Base-by-base conservation (phyloP, 2,329 filamentous ascomycete genomes). In the Colletotrichum viniferum region DNA sequence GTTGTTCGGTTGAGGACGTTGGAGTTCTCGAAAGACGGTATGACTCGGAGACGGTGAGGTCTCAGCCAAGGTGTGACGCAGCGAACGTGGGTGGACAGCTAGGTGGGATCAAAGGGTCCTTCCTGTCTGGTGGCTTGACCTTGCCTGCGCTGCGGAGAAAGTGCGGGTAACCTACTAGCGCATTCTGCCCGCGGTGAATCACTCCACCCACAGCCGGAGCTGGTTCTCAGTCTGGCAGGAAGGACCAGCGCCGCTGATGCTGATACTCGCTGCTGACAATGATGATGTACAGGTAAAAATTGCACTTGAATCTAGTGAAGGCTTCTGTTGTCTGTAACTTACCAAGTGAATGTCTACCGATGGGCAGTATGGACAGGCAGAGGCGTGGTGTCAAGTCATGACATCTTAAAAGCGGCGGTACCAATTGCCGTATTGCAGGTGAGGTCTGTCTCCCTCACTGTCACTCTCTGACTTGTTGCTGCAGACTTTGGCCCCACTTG, bases 111-210 rank as follows among this genome's bases (percentile, higher is more conserved):
- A 24, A 30, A 48, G 60, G 13, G 30, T 52, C 43, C 43, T 52
- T n/a, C 38, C 18, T n/a, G 61, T 14, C 36, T 7, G 21, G 63
- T 68, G 63, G 73, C 56, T 73, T n/a, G 21, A 73, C 69, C 64
- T 68, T 56, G 69, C 56, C 63, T 32, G 34, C 67, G 62, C 64
- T 73, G 73, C 69, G 73, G 73, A 73, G 73, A 73, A 76, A 73
- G 69, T 73, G 48, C 70, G 73, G 73, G 69, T 69, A 30, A 68
- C 63, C 21, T 9, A 26, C 38, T 58, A 48, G 30, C 14, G 38
- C 58, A 4, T 62, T 34, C 58, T 61, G 4, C 32, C 58, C 34
- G 8, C 28, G 60, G 60, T 71, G 52, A 72, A 68, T 55, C 32
- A 74, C 71, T 60, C 66, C 71, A 61, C 30, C 60, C 58, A 52